Percentiles rank a stretch among this genome's conserved stretches.
Evolutionary conservation across 768 basidiomycete species (phyloP).

Genomic region (Tricholoma terreum): DNA sequence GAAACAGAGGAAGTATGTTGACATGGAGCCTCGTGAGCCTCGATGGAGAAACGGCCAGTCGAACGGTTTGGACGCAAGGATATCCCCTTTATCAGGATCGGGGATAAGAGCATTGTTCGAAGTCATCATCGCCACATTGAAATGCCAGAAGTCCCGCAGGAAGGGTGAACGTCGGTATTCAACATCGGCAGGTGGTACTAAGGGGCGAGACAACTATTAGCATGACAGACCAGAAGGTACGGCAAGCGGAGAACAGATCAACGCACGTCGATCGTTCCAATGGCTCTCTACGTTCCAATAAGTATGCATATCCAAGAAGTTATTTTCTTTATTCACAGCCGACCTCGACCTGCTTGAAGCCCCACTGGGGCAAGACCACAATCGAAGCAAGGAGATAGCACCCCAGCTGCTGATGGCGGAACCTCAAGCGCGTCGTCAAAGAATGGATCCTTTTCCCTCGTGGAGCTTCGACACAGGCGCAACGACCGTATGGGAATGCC

Average conservation of each 20-base stretch:
- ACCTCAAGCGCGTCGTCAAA: slow-evolving; percentile 84
- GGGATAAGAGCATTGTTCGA: slow-evolving; percentile 98
- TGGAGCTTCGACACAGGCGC: slow-evolving; percentile 88
- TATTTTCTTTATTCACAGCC: slow-evolving; percentile 88
- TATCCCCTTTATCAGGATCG: slow-evolving; percentile 98
- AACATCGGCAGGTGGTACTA: slow-evolving; percentile 80
- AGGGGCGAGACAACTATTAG: not conserved
- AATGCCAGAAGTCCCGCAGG: slow-evolving; percentile 95
- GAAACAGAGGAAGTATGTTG: slow-evolving; percentile 83
- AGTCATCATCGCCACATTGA: slow-evolving; percentile 99
- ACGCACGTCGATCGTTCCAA: slow-evolving; percentile 91
- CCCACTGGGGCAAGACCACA: slow-evolving; percentile 91
- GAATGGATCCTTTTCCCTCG: slow-evolving; percentile 84
- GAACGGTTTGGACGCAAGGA: slow-evolving; percentile 86
- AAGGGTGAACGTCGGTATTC: slow-evolving; percentile 91
- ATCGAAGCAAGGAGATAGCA: slow-evolving; percentile 93
- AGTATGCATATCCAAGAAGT: slow-evolving; percentile 76
- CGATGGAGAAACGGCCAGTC: slow-evolving; percentile 94
- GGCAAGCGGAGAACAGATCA: not conserved
- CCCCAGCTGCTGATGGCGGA: slow-evolving; percentile 71
- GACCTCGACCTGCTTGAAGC: slow-evolving; percentile 98
- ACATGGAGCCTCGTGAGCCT: slow-evolving; percentile 89
- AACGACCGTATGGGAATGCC: slow-evolving; percentile 86
- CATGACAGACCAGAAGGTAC: not conserved
- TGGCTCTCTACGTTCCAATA: slow-evolving; percentile 99